phyloP scores from a whole-genome alignment of 768 basidiomycete species.

The Termitomyces sp. region DNA sequence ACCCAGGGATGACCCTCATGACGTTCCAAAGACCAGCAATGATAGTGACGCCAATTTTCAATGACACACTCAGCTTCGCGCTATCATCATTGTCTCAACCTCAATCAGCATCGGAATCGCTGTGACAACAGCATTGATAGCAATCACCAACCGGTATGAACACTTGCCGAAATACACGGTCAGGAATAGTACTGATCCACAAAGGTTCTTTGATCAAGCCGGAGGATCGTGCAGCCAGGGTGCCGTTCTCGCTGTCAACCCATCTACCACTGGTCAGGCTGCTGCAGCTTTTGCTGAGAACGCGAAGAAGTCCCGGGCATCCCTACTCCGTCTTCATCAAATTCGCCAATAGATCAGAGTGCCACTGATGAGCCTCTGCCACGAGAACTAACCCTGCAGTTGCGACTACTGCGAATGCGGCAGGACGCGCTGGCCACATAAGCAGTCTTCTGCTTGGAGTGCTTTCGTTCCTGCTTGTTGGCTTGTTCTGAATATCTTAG shows the following conservation, averaged over 20 bases:
- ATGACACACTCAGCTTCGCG: conserved; percentile 17
- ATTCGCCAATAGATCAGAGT: not conserved
- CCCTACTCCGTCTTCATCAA: conserved; percentile 8
- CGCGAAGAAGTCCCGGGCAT: conserved; percentile 20
- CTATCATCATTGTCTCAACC: conserved; percentile 25
- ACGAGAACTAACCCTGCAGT: conserved; percentile 4
- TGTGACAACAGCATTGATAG: conserved; percentile 23
- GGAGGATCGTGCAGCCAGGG: conserved; percentile 31
- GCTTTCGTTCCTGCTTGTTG: not conserved
- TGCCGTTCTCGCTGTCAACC: conserved; percentile 33
- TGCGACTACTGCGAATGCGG: conserved; percentile 7
- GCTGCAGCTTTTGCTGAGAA: conserved; percentile 31
- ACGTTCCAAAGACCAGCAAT: not conserved
- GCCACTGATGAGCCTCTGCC: not conserved
- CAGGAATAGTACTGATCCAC: conserved; percentile 26
- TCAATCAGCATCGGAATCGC: conserved; percentile 37
- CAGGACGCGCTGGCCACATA: not conserved
- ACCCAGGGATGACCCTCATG: not conserved
- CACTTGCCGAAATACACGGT: conserved; percentile 26
- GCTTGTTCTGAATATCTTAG: not conserved
- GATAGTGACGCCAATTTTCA: not conserved
- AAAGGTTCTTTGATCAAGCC: conserved; percentile 37
- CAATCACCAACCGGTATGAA: conserved; percentile 46
- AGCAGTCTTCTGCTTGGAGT: not conserved
- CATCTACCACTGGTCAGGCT: conserved; percentile 22